Evolutionary conservation across 129 eudicot species (phyloP).

Genomic region (Cynara cardunculus): DNA sequence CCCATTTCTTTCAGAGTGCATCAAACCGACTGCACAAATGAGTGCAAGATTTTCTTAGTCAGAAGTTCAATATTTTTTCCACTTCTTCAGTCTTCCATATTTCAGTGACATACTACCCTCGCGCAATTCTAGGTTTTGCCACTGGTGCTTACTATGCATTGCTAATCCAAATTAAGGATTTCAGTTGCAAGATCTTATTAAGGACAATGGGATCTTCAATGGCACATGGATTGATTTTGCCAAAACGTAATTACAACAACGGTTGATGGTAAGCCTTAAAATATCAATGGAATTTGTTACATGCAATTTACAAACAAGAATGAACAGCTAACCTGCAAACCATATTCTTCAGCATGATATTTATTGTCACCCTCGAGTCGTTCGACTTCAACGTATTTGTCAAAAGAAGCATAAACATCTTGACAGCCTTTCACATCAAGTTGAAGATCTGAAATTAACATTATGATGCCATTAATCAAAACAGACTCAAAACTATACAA

Average conservation of each 20-base stretch:
- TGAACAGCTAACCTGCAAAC: constrained; percentile 70
- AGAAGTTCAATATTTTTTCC: neutral
- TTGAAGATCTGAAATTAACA: constrained; percentile 69
- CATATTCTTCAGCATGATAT: constrained; percentile 85
- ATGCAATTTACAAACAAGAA: constrained; percentile 1
- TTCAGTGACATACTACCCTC: neutral
- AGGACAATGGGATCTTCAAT: neutral
- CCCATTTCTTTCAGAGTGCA: too few species aligned
- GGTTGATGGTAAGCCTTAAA: neutral
- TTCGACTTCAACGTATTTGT: constrained; percentile 97
- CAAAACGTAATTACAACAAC: neutral
- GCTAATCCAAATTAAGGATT: neutral
- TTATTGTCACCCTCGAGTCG: constrained; percentile 95
- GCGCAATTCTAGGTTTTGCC: neutral
- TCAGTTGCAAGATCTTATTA: neutral
- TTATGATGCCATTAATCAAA: constrained; percentile 1
- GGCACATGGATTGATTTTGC: neutral
- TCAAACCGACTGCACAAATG: neutral
- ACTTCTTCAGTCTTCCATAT: neutral
- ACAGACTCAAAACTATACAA: neutral
- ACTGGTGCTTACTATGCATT: neutral
- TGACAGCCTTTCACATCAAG: constrained; percentile 95
- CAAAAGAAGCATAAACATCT: constrained; percentile 98
- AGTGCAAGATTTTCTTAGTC: neutral
- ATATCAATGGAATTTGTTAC: neutral